Conservation (phyloP, 495 filamentous ascomycete genomes). For the Aspergillus indologenus region DNA sequence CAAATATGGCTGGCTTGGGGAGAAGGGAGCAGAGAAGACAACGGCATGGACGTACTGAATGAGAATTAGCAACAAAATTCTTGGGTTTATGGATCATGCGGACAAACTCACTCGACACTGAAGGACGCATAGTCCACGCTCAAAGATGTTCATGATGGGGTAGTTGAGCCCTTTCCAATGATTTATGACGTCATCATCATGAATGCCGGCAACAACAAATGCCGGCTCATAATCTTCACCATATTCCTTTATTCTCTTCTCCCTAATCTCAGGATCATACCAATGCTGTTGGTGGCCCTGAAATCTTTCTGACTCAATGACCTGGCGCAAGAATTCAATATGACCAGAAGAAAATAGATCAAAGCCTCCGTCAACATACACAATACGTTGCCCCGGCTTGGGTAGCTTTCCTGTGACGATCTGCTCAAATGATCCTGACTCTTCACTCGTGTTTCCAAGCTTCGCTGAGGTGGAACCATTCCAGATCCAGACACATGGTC, state of each 20-base stretch:
- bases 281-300: constrained; percentile 64
- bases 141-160: constrained; percentile 98
- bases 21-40: constrained; percentile 85
- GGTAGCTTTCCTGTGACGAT: constrained; percentile 66
- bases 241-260: constrained; percentile 56
- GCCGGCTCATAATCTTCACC: constrained; percentile 73
- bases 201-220: constrained; percentile 87
- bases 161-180: constrained; percentile 95
- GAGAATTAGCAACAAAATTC: constrained; percentile 23
- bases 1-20: constrained; percentile 72
- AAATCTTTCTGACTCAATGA: constrained; percentile 66
- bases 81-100: no score
- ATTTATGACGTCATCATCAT: constrained; percentile 93
- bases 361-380: constrained; percentile 96
- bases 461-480: constrained; percentile 52
- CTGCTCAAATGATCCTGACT: constrained; percentile 55
- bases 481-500: constrained; percentile 80
- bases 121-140: constrained; percentile 90
- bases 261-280: constrained; percentile 61
- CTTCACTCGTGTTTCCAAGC: constrained; percentile 46
- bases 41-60: constrained; percentile 79
- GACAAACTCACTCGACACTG: constrained; percentile 82
- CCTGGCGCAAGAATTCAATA: constrained; percentile 84
- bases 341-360: constrained; percentile 97
- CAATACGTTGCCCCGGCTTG: constrained; percentile 72